Conservation (phyloP, 495 filamentous ascomycete genomes). For the Penicillium lagena region DNA sequence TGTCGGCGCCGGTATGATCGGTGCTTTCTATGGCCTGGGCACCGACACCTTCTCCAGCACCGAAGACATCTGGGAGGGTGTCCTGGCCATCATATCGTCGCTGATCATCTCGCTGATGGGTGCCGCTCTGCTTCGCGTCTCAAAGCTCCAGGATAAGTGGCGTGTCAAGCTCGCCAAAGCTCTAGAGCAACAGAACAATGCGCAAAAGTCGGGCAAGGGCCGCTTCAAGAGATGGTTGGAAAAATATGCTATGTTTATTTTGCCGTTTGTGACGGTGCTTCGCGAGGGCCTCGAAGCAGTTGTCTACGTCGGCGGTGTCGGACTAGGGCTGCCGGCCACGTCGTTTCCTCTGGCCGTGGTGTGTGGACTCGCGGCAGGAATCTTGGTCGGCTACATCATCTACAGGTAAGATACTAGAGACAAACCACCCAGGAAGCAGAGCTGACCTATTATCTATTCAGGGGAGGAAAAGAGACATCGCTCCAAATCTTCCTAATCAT, state of each 20-base stretch:
- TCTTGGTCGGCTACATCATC: constrained; percentile 59
- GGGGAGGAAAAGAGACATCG: constrained; percentile 56
- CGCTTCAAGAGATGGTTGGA: constrained; percentile 59
- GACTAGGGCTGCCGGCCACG: constrained; percentile 63
- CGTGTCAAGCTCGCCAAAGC: constrained; percentile 65
- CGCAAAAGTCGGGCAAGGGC: constrained; percentile 14
- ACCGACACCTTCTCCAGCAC: constrained; percentile 56
- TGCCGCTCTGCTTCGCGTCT: constrained; percentile 70
- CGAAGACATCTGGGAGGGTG: constrained; percentile 75
- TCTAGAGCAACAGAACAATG: constrained; percentile 45
- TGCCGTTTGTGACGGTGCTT: constrained; percentile 80
- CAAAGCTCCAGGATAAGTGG: constrained; percentile 84
- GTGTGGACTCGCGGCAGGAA: constrained; percentile 58
- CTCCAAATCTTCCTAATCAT: constrained; percentile 74
- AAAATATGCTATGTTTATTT: constrained; percentile 75
- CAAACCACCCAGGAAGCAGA: neutral
- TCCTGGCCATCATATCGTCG: constrained; percentile 62
- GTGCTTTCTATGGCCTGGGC: constrained; percentile 68
- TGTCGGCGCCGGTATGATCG: constrained; percentile 69
- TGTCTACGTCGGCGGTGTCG: constrained; percentile 76
- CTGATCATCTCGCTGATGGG: constrained; percentile 77
- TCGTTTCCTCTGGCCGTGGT: constrained; percentile 71
- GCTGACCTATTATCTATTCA: constrained; percentile 11
- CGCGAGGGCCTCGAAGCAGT: constrained; percentile 78
- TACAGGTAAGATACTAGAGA: constrained; percentile 57